Evolutionary conservation across 108 stramenopile genomes (phyloP).

Genomic region (Thalassiosira profunda): DNA sequence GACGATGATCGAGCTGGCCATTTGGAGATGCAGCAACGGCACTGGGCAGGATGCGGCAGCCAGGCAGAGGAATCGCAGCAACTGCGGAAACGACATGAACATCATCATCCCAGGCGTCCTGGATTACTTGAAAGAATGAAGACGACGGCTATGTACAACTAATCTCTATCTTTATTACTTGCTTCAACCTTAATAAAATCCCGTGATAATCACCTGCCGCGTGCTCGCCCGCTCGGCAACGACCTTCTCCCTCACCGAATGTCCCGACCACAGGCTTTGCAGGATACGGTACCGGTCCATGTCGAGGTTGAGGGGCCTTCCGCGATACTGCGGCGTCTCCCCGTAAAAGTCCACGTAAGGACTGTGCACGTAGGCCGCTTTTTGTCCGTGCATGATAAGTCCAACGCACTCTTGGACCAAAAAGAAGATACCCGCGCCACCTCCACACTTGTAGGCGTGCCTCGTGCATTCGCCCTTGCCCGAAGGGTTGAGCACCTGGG

Average conservation of each 20-base stretch:
- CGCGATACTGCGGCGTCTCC: constrained; percentile 91
- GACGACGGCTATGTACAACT: neutral
- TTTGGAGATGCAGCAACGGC: no score
- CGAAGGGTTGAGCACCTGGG: constrained; percentile 76
- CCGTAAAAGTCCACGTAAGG: constrained; percentile 96
- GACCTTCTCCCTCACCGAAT: constrained; percentile 8
- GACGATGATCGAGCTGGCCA: no score
- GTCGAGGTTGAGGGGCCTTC: constrained; percentile 85
- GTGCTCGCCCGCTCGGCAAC: neutral
- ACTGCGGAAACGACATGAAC: no score
- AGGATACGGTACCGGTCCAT: constrained; percentile 67
- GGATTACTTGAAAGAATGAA: no score
- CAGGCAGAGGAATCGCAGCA: no score
- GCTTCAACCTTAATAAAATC: no score
- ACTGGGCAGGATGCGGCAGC: no score
- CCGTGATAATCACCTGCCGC: constrained; percentile 1
- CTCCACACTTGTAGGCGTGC: constrained; percentile 90
- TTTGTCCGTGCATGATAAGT: constrained; percentile 84
- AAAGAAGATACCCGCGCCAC: constrained; percentile 93
- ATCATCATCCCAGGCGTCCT: no score
- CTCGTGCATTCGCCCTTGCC: constrained; percentile 91
- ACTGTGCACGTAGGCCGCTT: constrained; percentile 91
- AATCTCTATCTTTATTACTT: no score
- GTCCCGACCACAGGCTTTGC: constrained; percentile 64
- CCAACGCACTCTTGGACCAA: constrained; percentile 93